phyloP scores from a whole-genome alignment of 441 rosid species.

The Manihot esculenta region DNA sequence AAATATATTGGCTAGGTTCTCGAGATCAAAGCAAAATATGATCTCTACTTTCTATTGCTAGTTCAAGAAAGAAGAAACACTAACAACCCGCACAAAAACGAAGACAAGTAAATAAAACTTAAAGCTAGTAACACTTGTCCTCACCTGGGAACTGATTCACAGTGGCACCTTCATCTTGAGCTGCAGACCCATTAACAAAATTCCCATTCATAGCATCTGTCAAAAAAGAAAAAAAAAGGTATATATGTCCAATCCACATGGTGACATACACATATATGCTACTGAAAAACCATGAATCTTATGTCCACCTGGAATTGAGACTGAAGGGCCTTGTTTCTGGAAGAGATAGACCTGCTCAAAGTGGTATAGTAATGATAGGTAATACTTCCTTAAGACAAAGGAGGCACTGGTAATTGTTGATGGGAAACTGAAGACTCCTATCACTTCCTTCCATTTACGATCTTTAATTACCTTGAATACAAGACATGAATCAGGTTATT shows the following conservation, averaged over 20 bases:
- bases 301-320: constrained; percentile 44
- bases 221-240: constrained; percentile 3
- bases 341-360: constrained; percentile 73
- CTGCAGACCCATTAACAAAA: constrained; percentile 36
- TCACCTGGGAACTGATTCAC: constrained; percentile 28
- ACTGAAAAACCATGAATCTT: constrained; percentile 2
- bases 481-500: neutral
- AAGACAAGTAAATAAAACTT: neutral
- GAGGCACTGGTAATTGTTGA: constrained; percentile 90
- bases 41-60: neutral
- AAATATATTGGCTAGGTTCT: neutral
- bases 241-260: constrained; percentile 1
- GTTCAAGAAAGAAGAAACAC: neutral
- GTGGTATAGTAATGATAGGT: constrained; percentile 62
- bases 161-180: constrained; percentile 26
- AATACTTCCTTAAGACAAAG: constrained; percentile 72
- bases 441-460: constrained; percentile 91
- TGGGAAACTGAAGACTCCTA: constrained; percentile 67
- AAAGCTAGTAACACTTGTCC: neutral
- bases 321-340: constrained; percentile 45
- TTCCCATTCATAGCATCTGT: constrained; percentile 34
- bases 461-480: constrained; percentile 59
- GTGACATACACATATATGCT: neutral
- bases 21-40: neutral
- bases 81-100: neutral